Conservation (phyloP, 306 rosid species). For the Hippophae gyantsensis region DNA sequence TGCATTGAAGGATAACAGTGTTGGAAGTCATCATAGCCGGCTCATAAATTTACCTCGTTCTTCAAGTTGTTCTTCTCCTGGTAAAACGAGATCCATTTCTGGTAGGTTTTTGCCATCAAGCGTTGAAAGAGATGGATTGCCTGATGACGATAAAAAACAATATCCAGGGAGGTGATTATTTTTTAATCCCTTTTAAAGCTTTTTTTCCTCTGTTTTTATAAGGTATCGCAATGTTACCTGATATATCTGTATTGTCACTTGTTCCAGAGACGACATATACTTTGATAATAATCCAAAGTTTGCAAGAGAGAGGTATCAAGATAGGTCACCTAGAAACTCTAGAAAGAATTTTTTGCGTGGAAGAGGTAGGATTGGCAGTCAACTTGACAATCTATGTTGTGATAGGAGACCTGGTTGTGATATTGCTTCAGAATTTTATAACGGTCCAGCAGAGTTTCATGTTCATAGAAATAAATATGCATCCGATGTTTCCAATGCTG, state of each 20-base stretch:
- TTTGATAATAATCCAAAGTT: slow-evolving; percentile 42
- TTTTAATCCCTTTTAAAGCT: background rate
- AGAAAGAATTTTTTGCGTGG: slow-evolving; percentile 58
- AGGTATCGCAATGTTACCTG: slow-evolving; percentile 2
- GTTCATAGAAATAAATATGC: slow-evolving; percentile 54
- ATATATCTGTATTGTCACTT: slow-evolving; percentile 11
- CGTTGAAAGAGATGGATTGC: slow-evolving; percentile 45
- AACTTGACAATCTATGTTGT: slow-evolving; percentile 28
- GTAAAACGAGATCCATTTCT: slow-evolving; percentile 43
- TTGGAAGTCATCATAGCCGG: slow-evolving; percentile 51
- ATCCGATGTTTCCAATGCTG: slow-evolving; percentile 36
- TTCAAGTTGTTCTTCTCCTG: slow-evolving; percentile 32
- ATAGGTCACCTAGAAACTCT: slow-evolving; percentile 50
- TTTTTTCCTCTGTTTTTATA: background rate
- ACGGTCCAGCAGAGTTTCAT: slow-evolving; percentile 51
- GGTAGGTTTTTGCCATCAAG: slow-evolving; percentile 39
- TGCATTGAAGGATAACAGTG: slow-evolving; percentile 34
- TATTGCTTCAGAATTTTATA: slow-evolving; percentile 48
- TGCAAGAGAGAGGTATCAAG: slow-evolving; percentile 63
- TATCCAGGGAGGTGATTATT: slow-evolving; percentile 68
- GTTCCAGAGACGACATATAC: slow-evolving; percentile 61
- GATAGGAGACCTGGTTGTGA: slow-evolving; percentile 60
- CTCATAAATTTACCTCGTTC: slow-evolving; percentile 58
- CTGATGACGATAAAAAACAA: slow-evolving; percentile 40
- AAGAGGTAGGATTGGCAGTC: slow-evolving; percentile 47